A percentile compares a stretch with the other conserved stretches of the same genome.
Conservation (phyloP, 1,284 basidiomycete species). For the Cutaneotrichosporon cavernicola region DNA sequence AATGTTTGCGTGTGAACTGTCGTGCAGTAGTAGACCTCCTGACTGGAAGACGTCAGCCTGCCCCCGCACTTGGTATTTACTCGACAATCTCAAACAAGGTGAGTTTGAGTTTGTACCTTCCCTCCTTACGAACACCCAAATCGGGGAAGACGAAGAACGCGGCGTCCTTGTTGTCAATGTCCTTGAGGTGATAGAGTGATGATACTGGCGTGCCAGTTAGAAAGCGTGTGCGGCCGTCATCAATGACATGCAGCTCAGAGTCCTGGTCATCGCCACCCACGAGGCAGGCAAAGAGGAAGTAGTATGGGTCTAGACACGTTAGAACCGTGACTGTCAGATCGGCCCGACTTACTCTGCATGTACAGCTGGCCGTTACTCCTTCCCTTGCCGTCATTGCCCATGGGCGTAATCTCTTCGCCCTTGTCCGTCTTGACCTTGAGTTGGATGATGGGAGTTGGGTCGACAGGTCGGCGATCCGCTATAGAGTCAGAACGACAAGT, state of each 20-base stretch:
- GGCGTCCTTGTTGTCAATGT: slow-evolving; percentile 79
- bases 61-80: slow-evolving; percentile 48
- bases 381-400: slow-evolving; percentile 16
- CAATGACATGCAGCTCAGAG: slow-evolving; percentile 87
- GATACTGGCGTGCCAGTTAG: slow-evolving; percentile 66
- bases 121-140: slow-evolving; percentile 83
- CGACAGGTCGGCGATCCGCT: slow-evolving; percentile 91
- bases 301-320: slow-evolving; percentile 68
- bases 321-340: background rate
- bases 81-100: slow-evolving; percentile 90
- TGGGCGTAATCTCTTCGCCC: slow-evolving; percentile 48
- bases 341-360: slow-evolving; percentile 48
- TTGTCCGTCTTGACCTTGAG: slow-evolving; percentile 76
- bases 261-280: slow-evolving; percentile 74
- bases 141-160: slow-evolving; percentile 91
- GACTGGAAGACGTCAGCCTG: slow-evolving; percentile 54
- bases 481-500: slow-evolving; percentile 18
- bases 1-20: slow-evolving; percentile 81
- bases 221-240: slow-evolving; percentile 67
- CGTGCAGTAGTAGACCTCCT: slow-evolving; percentile 81
- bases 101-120: slow-evolving; percentile 79
- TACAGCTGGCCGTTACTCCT: slow-evolving; percentile 38
- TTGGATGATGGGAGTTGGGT: slow-evolving; percentile 95
- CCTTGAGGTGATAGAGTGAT: slow-evolving; percentile 90
- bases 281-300: slow-evolving; percentile 88